Base-by-base conservation (phyloP, 768 basidiomycete genomes). In the Sistotremastrum niveocremeum region DNA sequence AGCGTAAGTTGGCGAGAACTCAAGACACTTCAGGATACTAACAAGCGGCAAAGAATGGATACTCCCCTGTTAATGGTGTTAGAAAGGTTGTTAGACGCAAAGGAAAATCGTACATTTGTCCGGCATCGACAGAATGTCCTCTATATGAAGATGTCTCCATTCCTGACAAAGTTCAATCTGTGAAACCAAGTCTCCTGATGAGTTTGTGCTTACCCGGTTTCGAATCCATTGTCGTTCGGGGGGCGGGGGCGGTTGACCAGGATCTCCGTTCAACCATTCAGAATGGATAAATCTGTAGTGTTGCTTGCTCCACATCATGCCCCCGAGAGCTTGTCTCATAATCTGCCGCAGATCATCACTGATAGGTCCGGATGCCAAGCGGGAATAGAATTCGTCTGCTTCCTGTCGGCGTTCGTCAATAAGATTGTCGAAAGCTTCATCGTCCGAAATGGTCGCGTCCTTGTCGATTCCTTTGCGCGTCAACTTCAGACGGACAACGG, bases 251-350 rank as follows among this genome's bases (percentile, higher is more conserved):
- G 93, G 94, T 61, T 99, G 95, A 7, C 84, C 83, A 3, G 90
- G 82, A 65, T 99, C 95, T 32, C 95, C 95, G 49, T 88, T 79
- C 43, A 94, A 72, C 95, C 95, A 99, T 50, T 94, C 85, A 57
- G 85, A 84, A 62, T 97, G 93, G 49, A 97, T 79, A 64, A 97
- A 97, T 60, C 85, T 74, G 67, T 98, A 99, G 62, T 79, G 88
- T 58, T 98, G 95, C 67, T 98, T 99, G 40, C 87, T 90, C 94
- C 95, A 98, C 44, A 99, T 66, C 95, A 99, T 98, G 7, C 95
- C 95, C 20, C 79, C 79, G 42, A 99, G 65, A 20, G 93, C 95
- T 65, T 98, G 95, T 51, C 95, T 72, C 88, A 88, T 95, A 53
- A 99, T 84, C 62, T 94, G 93, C 60, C 79, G 81, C 55, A 98